Base-by-base conservation (phyloP, 225 moss, liverwort and hornwort species). In the Polytrichum commune region DNA sequence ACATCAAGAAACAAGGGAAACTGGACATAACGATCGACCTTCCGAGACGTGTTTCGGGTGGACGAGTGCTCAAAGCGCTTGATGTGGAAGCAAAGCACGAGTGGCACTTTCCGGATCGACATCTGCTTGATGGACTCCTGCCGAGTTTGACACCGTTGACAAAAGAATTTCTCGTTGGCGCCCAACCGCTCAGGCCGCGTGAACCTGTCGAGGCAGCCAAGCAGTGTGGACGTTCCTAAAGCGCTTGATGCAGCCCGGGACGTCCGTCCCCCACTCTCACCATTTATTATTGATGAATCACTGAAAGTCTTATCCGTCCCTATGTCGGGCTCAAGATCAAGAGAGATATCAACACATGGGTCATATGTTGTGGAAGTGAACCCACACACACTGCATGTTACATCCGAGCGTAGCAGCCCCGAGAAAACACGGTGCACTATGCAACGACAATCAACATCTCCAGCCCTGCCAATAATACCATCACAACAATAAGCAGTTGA, bases 51-150 rank as follows among this genome's bases (percentile, higher is more conserved):
- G 64, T 95, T 92, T 38, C 92, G 87, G 7, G 95, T 88, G 61
- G 92, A 81, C 1, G 95, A 95, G 71, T 95, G 95, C 74, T 95
- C 95, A 53, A 95, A 95, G 69, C 95, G 87, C 87, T 95, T 95
- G 69, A 95, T 95, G 82, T 95, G 95, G 62, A 95, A 92, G 67
- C 95, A 95, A 9, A 95, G 79, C 19, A 95, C 95, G 0, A 95
- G 80, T 8, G 95, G 95, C 29, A 90, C 73, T 76, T 95, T 95
- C 71, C 95, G 83, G 29, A 95, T 88, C 19, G 95, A 95, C 95
- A 95, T 95, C 63, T 95, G 95, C 83, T 95, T 95, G 65, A 95
- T 91, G 24, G 88, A 95, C 29, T 95, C 95, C 78, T 95, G 95
- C n/a, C 91, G 82, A 1, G 80, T 91, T 68, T 95, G 83, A 68